A percentile compares a stretch with the other conserved stretches of the same genome.
phyloP scores from a whole-genome alignment of 352 stramenopile species.

The Phytophthora quininea region DNA sequence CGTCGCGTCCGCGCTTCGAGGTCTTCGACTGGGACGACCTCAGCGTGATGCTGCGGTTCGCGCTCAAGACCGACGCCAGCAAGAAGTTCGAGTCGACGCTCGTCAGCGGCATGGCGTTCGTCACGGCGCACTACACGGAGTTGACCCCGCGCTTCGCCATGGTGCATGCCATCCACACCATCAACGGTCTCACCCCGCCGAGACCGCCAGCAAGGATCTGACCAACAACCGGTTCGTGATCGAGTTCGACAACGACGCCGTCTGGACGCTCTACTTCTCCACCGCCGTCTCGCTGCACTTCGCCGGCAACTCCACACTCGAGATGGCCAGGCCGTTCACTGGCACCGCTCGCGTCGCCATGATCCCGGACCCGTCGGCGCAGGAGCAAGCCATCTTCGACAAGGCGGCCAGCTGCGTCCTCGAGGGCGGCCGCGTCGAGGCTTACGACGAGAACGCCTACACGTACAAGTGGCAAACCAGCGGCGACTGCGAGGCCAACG shows the following conservation, averaged over 20 bases:
- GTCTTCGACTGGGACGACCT: conserved; percentile 62
- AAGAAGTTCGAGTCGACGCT: conserved; percentile 56
- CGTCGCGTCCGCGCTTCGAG: conserved; percentile 34
- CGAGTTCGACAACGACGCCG: conserved; percentile 51
- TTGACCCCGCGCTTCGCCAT: conserved; percentile 54
- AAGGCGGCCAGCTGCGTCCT: conserved; percentile 46
- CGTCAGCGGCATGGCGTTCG: conserved; percentile 70
- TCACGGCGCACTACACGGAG: conserved; percentile 52
- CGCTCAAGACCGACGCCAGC: conserved; percentile 21
- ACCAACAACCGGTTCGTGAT: conserved; percentile 57
- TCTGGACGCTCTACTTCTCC: conserved; percentile 66
- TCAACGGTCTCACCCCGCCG: conserved; percentile 49
- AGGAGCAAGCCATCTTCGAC: conserved; percentile 48
- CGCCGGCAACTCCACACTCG: conserved; percentile 40
- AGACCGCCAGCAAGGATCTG: conserved; percentile 35
- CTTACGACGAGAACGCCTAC: conserved; percentile 51
- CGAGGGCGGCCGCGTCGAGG: conserved; percentile 50
- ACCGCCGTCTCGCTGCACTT: conserved; percentile 40
- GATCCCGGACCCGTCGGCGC: conserved; percentile 40
- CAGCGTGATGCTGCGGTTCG: conserved; percentile 56
- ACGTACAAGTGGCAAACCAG: conserved; percentile 64
- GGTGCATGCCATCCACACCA: conserved; percentile 46
- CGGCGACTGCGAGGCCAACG: conserved; percentile 48
- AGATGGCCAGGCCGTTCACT: conserved; percentile 37
- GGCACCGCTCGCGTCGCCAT: conserved; percentile 41